Evolutionary conservation across 2,329 filamentous ascomycete genomes (phyloP), one percentile per base, ranked within the genome.

Genomic region (Emericellopsis atlantica): DNA sequence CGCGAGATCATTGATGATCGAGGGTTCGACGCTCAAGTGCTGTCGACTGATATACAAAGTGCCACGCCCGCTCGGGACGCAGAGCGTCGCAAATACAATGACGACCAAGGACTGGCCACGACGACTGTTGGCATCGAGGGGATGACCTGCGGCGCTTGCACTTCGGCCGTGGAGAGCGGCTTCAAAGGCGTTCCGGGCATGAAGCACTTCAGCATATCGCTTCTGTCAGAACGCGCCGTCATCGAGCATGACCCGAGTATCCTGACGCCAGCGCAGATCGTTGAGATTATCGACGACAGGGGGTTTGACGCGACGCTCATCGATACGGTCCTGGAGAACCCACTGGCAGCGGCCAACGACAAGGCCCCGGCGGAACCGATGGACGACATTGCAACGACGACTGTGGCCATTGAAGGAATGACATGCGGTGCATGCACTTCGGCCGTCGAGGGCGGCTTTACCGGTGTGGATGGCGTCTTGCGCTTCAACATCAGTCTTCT

Each of bases 361-460:
- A 46, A 49, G 26, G 46, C 43, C 8, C 16, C 32, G 39, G 42
- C 39, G 24, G 59, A 55, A 45, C 51, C 57, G 45, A 56, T 56
- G 43, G 59, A 66, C 46, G 62, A 64, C 39, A 53, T 74, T 4
- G 70, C 81, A 43, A 85, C 78, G 1, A 95, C 89, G 0, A 96
- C 89, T 0, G 72, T 98, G 15, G 79, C 84, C 5, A 85, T 98
- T 41, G 86, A 92, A 49, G 92, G 92, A 39, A 98, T 98, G 92
- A 98, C 92, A 1, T 96, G 92, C 56, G 90, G 90, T 18, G 87
- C 92, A 34, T 98, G 92, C 61, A 96, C 92, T 1, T 90, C 90
- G 2, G 88, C 90, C 6, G 79, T 96, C 2, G 85, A 95, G 54
- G 73, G 76, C 39, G 87, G 84, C 4, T 92, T 98, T 61, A 76